phyloP scores from a whole-genome alignment of 768 basidiomycete genomes.

The Ramaria rubella region DNA sequence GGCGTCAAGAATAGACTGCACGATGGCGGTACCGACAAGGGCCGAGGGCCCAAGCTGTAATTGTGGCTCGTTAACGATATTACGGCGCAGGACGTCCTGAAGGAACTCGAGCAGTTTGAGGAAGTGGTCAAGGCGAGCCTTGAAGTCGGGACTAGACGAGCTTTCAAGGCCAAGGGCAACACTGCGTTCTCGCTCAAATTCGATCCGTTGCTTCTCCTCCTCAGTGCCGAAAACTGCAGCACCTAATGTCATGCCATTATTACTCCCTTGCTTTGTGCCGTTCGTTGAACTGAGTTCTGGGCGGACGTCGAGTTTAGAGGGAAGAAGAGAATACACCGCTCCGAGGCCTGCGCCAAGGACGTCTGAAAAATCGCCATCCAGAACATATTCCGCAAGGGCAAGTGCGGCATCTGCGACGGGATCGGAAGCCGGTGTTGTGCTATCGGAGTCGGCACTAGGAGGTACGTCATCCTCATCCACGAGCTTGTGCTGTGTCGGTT shows the following conservation, averaged over 20 bases:
- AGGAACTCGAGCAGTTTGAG: constrained; percentile 87
- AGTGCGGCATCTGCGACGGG: constrained; percentile 80
- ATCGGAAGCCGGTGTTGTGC: constrained; percentile 33
- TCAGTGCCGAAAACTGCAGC: constrained; percentile 47
- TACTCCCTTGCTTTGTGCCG: constrained; percentile 19
- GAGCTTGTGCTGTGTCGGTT: constrained; percentile 35
- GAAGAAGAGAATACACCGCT: constrained; percentile 87
- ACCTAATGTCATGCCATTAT: constrained; percentile 69
- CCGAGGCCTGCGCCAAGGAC: constrained; percentile 90
- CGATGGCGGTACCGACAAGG: constrained; percentile 72
- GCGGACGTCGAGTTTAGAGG: constrained; percentile 75
- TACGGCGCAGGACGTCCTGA: constrained; percentile 79
- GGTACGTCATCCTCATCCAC: constrained; percentile 23
- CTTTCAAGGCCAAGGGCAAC: constrained; percentile 67
- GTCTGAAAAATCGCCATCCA: constrained; percentile 98
- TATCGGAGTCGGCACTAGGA: constrained; percentile 17
- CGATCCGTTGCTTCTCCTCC: constrained; percentile 47
- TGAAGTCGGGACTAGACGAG: constrained; percentile 69
- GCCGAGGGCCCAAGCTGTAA: constrained; percentile 51
- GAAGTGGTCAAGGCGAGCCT: constrained; percentile 76
- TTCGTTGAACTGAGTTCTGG: constrained; percentile 32
- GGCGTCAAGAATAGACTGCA: constrained; percentile 75
- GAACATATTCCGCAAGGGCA: constrained; percentile 85
- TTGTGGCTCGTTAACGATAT: constrained; percentile 36
- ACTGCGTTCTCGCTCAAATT: constrained; percentile 43